Conservation (phyloP, 2,329 filamentous ascomycete genomes). For the Colletotrichum gigasporum region DNA sequence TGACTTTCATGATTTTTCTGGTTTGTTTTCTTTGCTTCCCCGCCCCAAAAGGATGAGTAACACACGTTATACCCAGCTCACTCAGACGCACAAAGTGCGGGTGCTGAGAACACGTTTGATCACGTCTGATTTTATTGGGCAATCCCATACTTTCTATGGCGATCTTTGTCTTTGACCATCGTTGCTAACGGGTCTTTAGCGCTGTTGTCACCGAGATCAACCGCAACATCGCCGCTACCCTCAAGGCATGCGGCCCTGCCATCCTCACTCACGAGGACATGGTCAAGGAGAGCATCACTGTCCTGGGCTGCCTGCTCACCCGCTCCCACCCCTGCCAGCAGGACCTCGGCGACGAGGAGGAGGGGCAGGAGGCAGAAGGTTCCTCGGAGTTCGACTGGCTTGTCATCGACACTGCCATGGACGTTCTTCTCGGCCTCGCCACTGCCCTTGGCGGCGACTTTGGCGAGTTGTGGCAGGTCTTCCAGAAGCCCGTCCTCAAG, state of each 20-base stretch:
- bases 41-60: conserved; percentile 79
- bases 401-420: conserved; percentile 91
- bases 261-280: conserved; percentile 79
- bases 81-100: conserved; percentile 89
- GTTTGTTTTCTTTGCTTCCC: conserved; percentile 29
- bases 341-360: conserved; percentile 84
- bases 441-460: conserved; percentile 84
- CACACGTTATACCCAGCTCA: conserved; percentile 99
- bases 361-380: conserved; percentile 77
- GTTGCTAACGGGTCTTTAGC: conserved; percentile 63
- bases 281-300: conserved; percentile 79
- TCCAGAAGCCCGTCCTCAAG: conserved; percentile 90
- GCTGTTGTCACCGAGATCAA: conserved; percentile 94
- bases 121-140: conserved; percentile 46
- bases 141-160: conserved; percentile 23
- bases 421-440: conserved; percentile 87
- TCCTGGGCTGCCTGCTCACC: conserved; percentile 82
- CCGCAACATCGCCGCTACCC: conserved; percentile 87
- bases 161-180: conserved; percentile 30
- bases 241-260: conserved; percentile 90
- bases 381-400: conserved; percentile 98
- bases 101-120: conserved; percentile 84
- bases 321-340: conserved; percentile 94
- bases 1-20: conserved; percentile 44
- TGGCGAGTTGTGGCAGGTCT: conserved; percentile 91